Conservation (phyloP, 345 rosid species). For the Lepidium sativum region DNA sequence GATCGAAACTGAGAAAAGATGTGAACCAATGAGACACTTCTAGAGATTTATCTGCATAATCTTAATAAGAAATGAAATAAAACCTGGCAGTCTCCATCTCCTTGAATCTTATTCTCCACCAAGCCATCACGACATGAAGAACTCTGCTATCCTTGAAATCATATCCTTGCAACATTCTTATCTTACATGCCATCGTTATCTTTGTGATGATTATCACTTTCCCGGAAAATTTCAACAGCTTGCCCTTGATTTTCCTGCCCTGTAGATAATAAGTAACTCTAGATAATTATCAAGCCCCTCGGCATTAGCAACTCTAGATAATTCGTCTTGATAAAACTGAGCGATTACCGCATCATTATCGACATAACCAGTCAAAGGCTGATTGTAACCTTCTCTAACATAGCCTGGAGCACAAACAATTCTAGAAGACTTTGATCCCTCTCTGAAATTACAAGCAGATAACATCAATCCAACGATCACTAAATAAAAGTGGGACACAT, state of each 20-base stretch:
- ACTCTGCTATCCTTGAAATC: conserved; percentile 9
- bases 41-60: no score
- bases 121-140: conserved; percentile 33
- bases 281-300: conserved; percentile 26
- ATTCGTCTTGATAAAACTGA: no score
- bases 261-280: conserved; percentile 11
- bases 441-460: no score
- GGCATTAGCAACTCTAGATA: conserved; percentile 47
- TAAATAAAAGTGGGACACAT: no score
- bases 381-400: conserved; percentile 49
- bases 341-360: conserved; percentile 73
- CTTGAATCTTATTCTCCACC: no score
- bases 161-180: background rate
- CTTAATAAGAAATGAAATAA: no score
- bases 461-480: no score
- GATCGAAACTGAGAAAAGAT: no score
- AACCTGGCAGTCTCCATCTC: no score
- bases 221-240: background rate
- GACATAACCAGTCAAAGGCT: conserved; percentile 25
- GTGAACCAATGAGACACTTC: no score
- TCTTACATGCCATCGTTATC: conserved; percentile 22
- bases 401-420: conserved; percentile 44
- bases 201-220: background rate
- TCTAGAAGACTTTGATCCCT: no score
- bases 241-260: conserved; percentile 25